Conservation (phyloP, 2,329 filamentous ascomycete species). For the Pyricularia sp. region DNA sequence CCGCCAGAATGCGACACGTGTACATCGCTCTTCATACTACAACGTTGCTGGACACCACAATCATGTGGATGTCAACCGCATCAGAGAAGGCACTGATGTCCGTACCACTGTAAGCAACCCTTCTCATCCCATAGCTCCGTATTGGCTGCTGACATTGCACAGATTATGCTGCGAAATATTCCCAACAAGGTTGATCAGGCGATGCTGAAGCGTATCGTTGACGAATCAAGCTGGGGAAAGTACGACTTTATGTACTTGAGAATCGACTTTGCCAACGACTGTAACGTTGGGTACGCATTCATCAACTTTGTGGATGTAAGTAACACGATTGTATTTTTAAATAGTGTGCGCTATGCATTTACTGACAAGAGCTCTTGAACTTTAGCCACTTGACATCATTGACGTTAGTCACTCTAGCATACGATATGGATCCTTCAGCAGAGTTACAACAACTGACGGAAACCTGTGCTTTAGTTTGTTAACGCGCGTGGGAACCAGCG, state of each 20-base stretch:
- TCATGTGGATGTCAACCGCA: slow-evolving; percentile 51
- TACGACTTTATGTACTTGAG: slow-evolving; percentile 95
- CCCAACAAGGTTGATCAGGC: slow-evolving; percentile 79
- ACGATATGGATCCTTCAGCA: background rate
- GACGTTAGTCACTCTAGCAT: slow-evolving; percentile 37
- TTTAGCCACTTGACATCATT: slow-evolving; percentile 62
- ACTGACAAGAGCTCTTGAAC: slow-evolving; percentile 24
- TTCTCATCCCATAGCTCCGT: too few species aligned
- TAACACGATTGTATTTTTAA: background rate
- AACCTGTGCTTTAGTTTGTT: slow-evolving; percentile 50
- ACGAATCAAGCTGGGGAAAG: slow-evolving; percentile 67
- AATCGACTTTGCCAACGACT: slow-evolving; percentile 78
- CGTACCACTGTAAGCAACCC: slow-evolving; percentile 56
- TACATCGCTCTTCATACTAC: slow-evolving; percentile 35
- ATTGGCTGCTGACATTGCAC: background rate
- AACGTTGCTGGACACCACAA: slow-evolving; percentile 46
- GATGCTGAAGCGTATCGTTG: slow-evolving; percentile 70
- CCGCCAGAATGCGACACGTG: slow-evolving; percentile 38
- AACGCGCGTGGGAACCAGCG: slow-evolving; percentile 59
- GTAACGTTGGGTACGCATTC: slow-evolving; percentile 94
- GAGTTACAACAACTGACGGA: slow-evolving; percentile 11
- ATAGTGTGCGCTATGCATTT: background rate
- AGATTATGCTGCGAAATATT: slow-evolving; percentile 94
- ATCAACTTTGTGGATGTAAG: slow-evolving; percentile 84
- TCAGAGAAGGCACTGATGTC: slow-evolving; percentile 59